Base-by-base conservation (phyloP, 352 stramenopile species). In the Pythium apleroticum region DNA sequence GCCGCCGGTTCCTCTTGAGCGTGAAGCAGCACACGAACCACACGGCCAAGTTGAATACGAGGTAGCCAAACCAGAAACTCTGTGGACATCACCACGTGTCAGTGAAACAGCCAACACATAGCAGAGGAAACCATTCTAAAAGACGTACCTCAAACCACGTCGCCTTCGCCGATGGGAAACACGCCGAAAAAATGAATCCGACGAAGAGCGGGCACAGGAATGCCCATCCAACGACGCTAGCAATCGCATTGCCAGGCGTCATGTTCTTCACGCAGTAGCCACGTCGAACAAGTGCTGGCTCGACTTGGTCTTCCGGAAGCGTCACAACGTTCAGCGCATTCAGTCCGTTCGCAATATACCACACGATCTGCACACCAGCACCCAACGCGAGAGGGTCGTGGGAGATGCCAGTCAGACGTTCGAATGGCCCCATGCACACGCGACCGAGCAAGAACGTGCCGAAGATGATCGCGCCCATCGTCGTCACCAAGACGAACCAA, bases 1-100 rank as follows among this genome's bases (percentile, higher is more conserved):
- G 78, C 55, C 76, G 75, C 20, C 77, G 75, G 39, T 75, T 81
- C 24, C 71, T 31, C 50, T 79, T 86, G 28, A 75, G 60, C 22
- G 67, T 77, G 58, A 95, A 90, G 50, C 81, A 91, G 68, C 86
- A 96, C 10, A 93, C 65, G 50, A 91, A 65, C 86, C 86, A 96
- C 25, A 72, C 74, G 22, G 76, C 73, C 19, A 91, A 28, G 71
- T 96, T 92, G 52, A 91, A 80, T 12, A 82, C 45, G 49, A 93
- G 72, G 57, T 90, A 94, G 14, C 87, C 87, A 69, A 91, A 77
- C 66, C 86, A 79, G 41, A 91, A 90, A n/a, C 72, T 84, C 65
- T 92, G 8, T 19, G 24, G 14, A 50, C 9, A 50, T 50, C 20
- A 57, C 31, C n/a, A 57, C 14, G 9, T 15, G 52, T 41, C 33